Percentiles rank a stretch among this genome's conserved stretches.
Evolutionary conservation across 306 rosid genomes (phyloP).

Genomic region (Trifolium repens): DNA sequence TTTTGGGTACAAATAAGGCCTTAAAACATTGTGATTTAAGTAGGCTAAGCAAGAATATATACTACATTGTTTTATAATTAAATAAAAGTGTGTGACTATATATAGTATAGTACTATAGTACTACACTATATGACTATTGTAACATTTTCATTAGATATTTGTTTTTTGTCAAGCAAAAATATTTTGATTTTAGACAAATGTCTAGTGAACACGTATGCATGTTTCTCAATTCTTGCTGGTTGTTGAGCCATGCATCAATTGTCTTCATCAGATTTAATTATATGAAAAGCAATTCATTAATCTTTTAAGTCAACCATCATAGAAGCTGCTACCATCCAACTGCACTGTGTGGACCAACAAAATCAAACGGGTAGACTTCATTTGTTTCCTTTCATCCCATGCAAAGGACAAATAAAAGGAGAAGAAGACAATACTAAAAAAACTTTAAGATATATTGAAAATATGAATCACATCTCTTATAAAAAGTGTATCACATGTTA

Average conservation of each 20-base stretch:
- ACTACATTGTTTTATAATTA: too few species aligned
- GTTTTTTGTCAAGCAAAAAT: too few species aligned
- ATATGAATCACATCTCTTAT: too few species aligned
- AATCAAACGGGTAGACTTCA: slow-evolving; percentile 2
- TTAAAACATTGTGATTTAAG: too few species aligned
- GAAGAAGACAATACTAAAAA: neutral
- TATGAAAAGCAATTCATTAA: neutral
- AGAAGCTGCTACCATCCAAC: neutral
- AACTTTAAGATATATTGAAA: too few species aligned
- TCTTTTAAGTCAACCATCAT: slow-evolving; percentile 30
- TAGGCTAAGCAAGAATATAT: too few species aligned
- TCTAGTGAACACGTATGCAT: neutral
- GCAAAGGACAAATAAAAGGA: slow-evolving; percentile 12
- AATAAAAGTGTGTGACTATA: neutral
- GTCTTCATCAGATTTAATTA: neutral
- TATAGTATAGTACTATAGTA: too few species aligned
- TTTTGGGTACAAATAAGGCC: too few species aligned
- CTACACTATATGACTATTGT: neutral
- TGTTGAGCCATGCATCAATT: neutral
- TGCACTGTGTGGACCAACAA: slow-evolving; percentile 6
- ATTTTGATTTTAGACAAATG: neutral
- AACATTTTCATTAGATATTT: neutral
- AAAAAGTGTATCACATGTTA: too few species aligned
- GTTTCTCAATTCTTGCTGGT: neutral
- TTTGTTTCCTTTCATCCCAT: neutral